Base-by-base conservation (phyloP, 495 filamentous ascomycete genomes). In the Hypoxylon fuscum region DNA sequence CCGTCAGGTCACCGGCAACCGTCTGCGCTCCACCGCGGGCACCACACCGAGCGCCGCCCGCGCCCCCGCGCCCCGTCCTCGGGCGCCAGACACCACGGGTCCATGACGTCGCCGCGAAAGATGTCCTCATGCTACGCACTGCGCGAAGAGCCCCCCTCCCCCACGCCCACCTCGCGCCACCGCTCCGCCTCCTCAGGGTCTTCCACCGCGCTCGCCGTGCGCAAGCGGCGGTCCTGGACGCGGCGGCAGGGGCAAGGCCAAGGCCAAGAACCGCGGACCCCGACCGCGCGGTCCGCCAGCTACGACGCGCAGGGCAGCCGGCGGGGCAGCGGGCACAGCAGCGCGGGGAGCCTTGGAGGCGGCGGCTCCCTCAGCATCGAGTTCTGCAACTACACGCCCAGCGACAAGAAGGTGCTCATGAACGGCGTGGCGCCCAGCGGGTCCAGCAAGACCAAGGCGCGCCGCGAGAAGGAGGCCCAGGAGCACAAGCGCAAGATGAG, bases 331-430 rank as follows among this genome's bases (percentile, higher is more conserved):
- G 12, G 9, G 42, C 45, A 43, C 37, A 18, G 56, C n/a, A 21
- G 31, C 47, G 27, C 35, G 35, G 6, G 63, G 53, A 41, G 27
- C 37, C 0, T 2, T 7, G 44, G 71, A 17, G 61, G 70, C 27
- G 47, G 68, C 12, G 62, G 64, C 14, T 53, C 56, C 3, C 77
- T 78, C 22, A 76, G 71, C 8, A 85, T 89, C 35, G 87, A 86
- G 1, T 98, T 98, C 68, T 91, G 96, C 52, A 98, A 98, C 72
- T 96, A 88, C 76, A 97, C 93, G n/a, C 85, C 92, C 0, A 69
- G 81, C 11, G 96, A 98, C 73, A 88, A 85, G 71, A 78, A 81
- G 31, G 86, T 87, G 70, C 91, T 98, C 17, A 82, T 98, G 70
- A 91, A 85, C 12, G 94, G 94, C 5, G 95, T 98, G 8, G 95